Percentiles rank a stretch among this genome's conserved stretches.
Conservation (phyloP, 495 filamentous ascomycete species). For the Pyrenula massariospora region DNA sequence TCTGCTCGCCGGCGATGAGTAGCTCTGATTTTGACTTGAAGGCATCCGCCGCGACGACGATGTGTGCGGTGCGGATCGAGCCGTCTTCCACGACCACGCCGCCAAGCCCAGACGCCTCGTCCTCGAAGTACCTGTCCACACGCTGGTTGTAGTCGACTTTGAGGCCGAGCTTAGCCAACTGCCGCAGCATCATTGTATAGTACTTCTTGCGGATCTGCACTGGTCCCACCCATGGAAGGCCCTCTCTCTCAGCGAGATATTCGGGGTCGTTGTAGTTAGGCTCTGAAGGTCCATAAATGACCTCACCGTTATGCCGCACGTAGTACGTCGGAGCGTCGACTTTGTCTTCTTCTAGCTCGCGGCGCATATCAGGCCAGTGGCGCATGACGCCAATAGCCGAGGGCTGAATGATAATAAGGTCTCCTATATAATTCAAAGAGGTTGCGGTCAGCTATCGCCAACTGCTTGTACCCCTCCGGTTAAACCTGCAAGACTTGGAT, state of each 20-base stretch:
- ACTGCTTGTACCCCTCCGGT: no score
- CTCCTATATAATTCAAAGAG: no score
- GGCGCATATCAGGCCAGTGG: conserved; percentile 40
- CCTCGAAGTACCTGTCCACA: conserved; percentile 38
- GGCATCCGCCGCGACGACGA: conserved; percentile 45
- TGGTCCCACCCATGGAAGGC: conserved; percentile 11
- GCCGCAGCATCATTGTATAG: conserved; percentile 41
- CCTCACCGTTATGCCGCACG: conserved; percentile 36
- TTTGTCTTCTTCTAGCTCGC: conserved; percentile 31
- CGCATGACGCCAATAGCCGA: conserved; percentile 34
- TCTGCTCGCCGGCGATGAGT: conserved; percentile 19
- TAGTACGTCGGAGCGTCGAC: conserved; percentile 35
- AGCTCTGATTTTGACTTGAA: conserved; percentile 35
- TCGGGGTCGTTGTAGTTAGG: no score
- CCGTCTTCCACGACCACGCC: conserved; percentile 33
- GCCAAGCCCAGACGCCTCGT: conserved; percentile 21
- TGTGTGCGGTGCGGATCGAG: conserved; percentile 30
- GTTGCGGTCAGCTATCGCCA: no score
- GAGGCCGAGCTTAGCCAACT: conserved; percentile 36
- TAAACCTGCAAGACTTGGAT: no score
- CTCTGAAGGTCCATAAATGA: conserved; percentile 26
- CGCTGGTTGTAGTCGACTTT: conserved; percentile 35
- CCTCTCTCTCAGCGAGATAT: no score
- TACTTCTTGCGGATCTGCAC: conserved; percentile 37
- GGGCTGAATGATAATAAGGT: conserved; percentile 38